Percentiles rank a stretch among this genome's conserved stretches.
These are phyloP conservation scores for Mortierella hygrophila DNA, from an alignment of 192 early-diverging fungal species.

Conservation along the genomic window DNA sequence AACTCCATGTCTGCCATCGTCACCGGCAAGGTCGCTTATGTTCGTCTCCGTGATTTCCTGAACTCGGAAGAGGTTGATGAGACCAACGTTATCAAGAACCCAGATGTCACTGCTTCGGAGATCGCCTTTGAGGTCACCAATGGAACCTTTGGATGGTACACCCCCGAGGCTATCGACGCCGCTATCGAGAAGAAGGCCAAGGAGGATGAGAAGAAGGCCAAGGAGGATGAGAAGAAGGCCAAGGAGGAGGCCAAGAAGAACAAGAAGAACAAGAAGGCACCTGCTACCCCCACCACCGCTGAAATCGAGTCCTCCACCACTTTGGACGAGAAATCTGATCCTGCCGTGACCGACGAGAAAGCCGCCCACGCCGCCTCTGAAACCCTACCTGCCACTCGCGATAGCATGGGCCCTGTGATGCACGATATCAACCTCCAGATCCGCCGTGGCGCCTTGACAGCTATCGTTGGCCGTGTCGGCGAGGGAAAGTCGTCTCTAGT, in stretches of 20 bases:
- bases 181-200: slow-evolving; percentile 24
- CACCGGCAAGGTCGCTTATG: slow-evolving; percentile 76
- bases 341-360: background rate
- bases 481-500: slow-evolving; percentile 68
- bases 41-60: slow-evolving; percentile 76
- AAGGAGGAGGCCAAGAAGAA: background rate
- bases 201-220: slow-evolving; percentile 22
- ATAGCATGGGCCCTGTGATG: slow-evolving; percentile 48
- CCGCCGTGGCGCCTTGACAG: slow-evolving; percentile 56
- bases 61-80: slow-evolving; percentile 79
- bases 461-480: slow-evolving; percentile 66
- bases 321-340: background rate
- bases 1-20: slow-evolving; percentile 70
- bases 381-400: background rate
- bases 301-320: background rate
- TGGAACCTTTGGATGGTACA: slow-evolving; percentile 52
- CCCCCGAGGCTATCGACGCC: slow-evolving; percentile 35
- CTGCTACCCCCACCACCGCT: background rate
- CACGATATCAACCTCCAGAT: slow-evolving; percentile 58
- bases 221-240: slow-evolving; percentile 8
- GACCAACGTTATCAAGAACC: slow-evolving; percentile 63
- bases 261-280: background rate
- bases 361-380: slow-evolving; percentile 56
- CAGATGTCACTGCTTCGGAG: slow-evolving; percentile 1
- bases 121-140: slow-evolving; percentile 31